Percentiles rank a stretch among this genome's conserved stretches.
Evolutionary conservation across 805 yeast genomes (phyloP).

Genomic region (Yamadazyma paraphyllophila): DNA sequence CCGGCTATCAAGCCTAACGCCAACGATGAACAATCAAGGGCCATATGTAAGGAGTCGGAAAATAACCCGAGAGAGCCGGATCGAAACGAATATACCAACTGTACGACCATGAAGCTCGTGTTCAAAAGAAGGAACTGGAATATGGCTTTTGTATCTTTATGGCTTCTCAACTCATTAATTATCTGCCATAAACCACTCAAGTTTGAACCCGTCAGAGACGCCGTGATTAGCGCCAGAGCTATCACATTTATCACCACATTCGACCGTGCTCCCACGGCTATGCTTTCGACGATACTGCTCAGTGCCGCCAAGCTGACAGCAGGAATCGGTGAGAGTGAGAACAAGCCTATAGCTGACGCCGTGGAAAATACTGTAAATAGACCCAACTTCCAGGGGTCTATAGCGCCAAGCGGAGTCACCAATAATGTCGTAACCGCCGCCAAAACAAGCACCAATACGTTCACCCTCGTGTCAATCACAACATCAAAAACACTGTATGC

Average conservation of each 20-base stretch:
- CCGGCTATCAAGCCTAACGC: constrained; percentile 89
- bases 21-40: constrained; percentile 87
- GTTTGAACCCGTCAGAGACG: not conserved
- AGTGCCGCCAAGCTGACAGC: not conserved
- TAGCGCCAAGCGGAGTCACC: not conserved
- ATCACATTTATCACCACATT: too few relatives aligned
- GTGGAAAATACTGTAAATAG: not conserved
- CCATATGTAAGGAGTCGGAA: constrained; percentile 95
- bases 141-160: constrained; percentile 77
- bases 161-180: constrained; percentile 11
- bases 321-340: not conserved
- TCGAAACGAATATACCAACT: constrained; percentile 84
- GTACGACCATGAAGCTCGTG: constrained; percentile 92
- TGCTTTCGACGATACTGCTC: not conserved
- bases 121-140: constrained; percentile 83
- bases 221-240: too few relatives aligned
- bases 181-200: not conserved
- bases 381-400: not conserved
- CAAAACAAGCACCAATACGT: too few relatives aligned
- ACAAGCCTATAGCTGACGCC: not conserved
- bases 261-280: too few relatives aligned
- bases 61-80: constrained; percentile 88
- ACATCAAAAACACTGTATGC: not conserved
- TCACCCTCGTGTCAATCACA: too few relatives aligned
- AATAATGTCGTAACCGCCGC: not conserved